Evolutionary conservation across 2,329 filamentous ascomycete species (phyloP), one percentile per base, ranked within the genome.

Genomic region (Eurotiales sp.): DNA sequence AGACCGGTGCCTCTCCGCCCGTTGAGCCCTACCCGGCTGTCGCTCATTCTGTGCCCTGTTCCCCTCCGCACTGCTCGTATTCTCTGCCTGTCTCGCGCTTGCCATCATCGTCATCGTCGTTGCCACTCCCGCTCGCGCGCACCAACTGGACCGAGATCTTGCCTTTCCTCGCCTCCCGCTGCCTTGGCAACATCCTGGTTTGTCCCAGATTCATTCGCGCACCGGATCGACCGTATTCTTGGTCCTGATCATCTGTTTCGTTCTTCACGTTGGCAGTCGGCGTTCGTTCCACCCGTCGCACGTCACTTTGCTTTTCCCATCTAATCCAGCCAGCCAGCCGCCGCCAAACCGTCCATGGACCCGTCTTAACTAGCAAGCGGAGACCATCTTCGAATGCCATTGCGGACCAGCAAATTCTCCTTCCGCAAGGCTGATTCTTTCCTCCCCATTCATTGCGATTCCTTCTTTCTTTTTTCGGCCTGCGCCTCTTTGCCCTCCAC

Each of bases 401-500:
- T 41, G 46, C 23, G 19, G 19, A 42, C 4, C 37, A 53, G 27
- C 29, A 14, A 27, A n/a, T 32, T 39, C 39, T 46, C 27, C 37
- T 42, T 17, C 19, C 36, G 46, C 51, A 44, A 50, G 51, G 51
- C 51, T 50, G 51, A 54, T 42, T 46, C 32, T 32, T 7, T 23
- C 19, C 34, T 51, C n/a, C 42, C 27, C 36, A 25, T 51, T 27
- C 25, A 27, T 46, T 45, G 15, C n/a, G n/a, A n/a, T n/a, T n/a
- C n/a, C n/a, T n/a, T n/a, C n/a, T n/a, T 46, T 48, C 45, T 40
- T 47, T 25, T n/a, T 48, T 25, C 27, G 43, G 25, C 32, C 34
- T 50, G 32, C 44, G 45, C 49, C 53, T 52, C 53, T 32, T 23
- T 32, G n/a, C n/a, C 49, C 30, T 54, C 52, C 48, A 25, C 44